Percentiles rank a stretch among this genome's conserved stretches.
These are phyloP conservation scores for Fusarium pininemorale DNA, from an alignment of 2,329 filamentous ascomycete genomes.

Conservation along the genomic window DNA sequence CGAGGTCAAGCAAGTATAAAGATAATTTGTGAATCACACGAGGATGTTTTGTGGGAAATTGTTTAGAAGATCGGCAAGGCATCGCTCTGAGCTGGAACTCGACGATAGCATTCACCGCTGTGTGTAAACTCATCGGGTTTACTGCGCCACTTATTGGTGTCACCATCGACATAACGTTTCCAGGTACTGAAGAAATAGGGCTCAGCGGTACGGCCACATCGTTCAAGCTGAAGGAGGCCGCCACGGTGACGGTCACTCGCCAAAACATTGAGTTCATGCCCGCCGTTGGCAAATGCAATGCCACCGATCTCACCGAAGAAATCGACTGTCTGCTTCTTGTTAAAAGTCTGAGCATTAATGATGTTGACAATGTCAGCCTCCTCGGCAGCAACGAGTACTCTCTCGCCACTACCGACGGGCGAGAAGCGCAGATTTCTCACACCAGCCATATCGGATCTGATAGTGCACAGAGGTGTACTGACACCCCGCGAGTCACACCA, in stretches of 20 bases:
- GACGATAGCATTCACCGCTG: slow-evolving; percentile 24
- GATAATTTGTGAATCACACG: neutral
- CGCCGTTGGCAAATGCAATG: slow-evolving; percentile 71
- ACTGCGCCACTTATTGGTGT: slow-evolving; percentile 18
- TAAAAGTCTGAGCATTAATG: slow-evolving; percentile 72
- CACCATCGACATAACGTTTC: slow-evolving; percentile 10
- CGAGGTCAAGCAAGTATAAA: slow-evolving; percentile 5
- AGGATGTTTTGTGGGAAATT: neutral
- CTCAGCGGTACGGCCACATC: slow-evolving; percentile 47
- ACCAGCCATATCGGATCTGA: slow-evolving; percentile 73
- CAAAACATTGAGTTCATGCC: slow-evolving; percentile 72
- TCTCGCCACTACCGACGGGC: slow-evolving; percentile 72
- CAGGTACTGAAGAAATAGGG: slow-evolving; percentile 34
- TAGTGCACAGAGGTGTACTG: slow-evolving; percentile 59
- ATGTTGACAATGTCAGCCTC: slow-evolving; percentile 78
- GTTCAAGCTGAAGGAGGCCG: slow-evolving; percentile 71
- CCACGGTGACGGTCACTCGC: slow-evolving; percentile 73
- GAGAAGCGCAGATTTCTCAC: slow-evolving; percentile 77
- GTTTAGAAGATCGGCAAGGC: slow-evolving; percentile 26
- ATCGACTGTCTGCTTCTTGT: slow-evolving; percentile 74
- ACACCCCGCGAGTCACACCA: slow-evolving; percentile 66
- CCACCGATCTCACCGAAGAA: slow-evolving; percentile 81
- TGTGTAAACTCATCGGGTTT: slow-evolving; percentile 4
- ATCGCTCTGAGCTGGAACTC: slow-evolving; percentile 28
- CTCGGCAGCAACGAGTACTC: slow-evolving; percentile 76